These are phyloP conservation scores for Thermothelomyces thermophilus DNA, from an alignment of 2,329 filamentous ascomycete species.

Conservation along the genomic window DNA sequence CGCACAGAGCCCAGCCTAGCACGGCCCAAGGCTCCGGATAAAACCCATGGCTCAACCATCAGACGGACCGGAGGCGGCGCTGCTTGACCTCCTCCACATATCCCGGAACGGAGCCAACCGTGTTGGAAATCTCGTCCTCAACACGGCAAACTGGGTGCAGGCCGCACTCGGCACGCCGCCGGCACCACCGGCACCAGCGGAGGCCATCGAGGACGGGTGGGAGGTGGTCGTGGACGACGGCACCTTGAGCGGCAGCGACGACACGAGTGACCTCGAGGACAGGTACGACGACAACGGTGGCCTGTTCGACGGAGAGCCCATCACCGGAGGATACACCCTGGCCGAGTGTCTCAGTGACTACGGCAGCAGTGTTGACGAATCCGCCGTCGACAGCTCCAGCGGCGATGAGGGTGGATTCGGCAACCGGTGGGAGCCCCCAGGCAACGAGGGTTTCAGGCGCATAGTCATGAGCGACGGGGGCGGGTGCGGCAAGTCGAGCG, in stretches of 20 bases:
- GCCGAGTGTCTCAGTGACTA: background rate
- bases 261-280: background rate
- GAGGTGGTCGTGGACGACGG: background rate
- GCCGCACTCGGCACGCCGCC: background rate
- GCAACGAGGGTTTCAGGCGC: too few relatives aligned
- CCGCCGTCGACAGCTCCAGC: background rate
- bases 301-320: background rate
- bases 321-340: background rate
- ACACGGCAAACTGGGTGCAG: background rate
- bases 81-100: background rate
- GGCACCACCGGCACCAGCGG: background rate
- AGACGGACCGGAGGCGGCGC: background rate
- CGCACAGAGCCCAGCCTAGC: too few relatives aligned
- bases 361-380: too few relatives aligned
- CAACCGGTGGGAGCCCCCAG: too few relatives aligned
- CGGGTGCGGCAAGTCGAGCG: too few relatives aligned
- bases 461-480: too few relatives aligned
- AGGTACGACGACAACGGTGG: background rate
- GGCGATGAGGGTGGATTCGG: background rate
- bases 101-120: background rate
- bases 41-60: background rate
- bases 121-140: background rate
- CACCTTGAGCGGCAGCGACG: background rate
- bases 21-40: too few relatives aligned
- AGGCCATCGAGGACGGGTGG: constrained; percentile 1